phyloP scores from a whole-genome alignment of 306 rosid genomes.

The Biancaea sappan region DNA sequence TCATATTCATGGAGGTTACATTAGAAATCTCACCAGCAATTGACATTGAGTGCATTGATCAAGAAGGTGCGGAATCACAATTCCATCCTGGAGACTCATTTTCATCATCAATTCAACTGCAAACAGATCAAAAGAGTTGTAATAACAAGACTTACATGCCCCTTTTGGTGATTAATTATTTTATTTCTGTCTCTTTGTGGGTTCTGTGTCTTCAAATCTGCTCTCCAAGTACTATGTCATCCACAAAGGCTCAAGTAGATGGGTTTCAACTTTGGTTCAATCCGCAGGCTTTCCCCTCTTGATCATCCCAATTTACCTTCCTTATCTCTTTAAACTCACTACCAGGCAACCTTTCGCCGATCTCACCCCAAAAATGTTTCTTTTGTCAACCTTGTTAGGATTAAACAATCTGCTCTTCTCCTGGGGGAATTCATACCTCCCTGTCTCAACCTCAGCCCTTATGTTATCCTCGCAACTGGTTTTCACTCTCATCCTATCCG shows the following conservation, averaged over 20 bases:
- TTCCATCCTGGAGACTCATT: neutral
- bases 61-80: neutral
- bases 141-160: slow-evolving; percentile 44
- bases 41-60: slow-evolving; percentile 19
- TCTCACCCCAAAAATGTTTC: slow-evolving; percentile 36
- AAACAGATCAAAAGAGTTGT: slow-evolving; percentile 39
- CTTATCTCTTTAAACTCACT: slow-evolving; percentile 38
- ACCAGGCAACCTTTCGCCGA: slow-evolving; percentile 52
- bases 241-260: slow-evolving; percentile 66
- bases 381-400: slow-evolving; percentile 56
- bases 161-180: slow-evolving; percentile 56
- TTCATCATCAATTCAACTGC: neutral
- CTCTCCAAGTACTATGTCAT: slow-evolving; percentile 73
- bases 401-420: slow-evolving; percentile 63
- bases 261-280: slow-evolving; percentile 80
- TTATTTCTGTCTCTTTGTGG: slow-evolving; percentile 57
- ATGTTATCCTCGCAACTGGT: slow-evolving; percentile 61
- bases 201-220: slow-evolving; percentile 57
- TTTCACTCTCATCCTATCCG: slow-evolving; percentile 70
- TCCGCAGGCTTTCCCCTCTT: slow-evolving; percentile 72
- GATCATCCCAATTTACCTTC: slow-evolving; percentile 42
- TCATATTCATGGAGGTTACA: slow-evolving; percentile 7
- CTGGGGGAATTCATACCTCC: slow-evolving; percentile 61
- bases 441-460: slow-evolving; percentile 75
- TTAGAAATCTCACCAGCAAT: slow-evolving; percentile 13